Percentiles rank a stretch among this genome's conserved stretches.
These are phyloP conservation scores for Pseudonectria buxi DNA, from an alignment of 2,329 filamentous ascomycete genomes.

Conservation along the genomic window DNA sequence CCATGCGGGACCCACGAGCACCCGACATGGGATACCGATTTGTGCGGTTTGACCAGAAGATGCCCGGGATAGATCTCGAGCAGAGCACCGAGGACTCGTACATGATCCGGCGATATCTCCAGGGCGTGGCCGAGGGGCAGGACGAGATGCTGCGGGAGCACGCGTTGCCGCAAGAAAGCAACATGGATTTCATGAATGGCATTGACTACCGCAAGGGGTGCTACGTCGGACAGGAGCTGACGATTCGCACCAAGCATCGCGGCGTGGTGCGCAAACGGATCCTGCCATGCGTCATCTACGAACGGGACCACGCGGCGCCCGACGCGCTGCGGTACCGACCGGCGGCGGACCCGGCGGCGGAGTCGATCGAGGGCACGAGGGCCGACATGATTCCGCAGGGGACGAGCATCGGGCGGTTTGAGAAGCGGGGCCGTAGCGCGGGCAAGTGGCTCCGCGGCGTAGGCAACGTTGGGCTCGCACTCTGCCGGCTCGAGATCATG, in stretches of 20 bases:
- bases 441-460: conserved; percentile 76
- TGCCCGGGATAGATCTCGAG: conserved; percentile 35
- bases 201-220: conserved; percentile 95
- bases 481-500: conserved; percentile 89
- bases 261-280: conserved; percentile 90
- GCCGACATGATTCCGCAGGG: conserved; percentile 35
- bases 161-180: conserved; percentile 79
- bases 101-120: conserved; percentile 67
- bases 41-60: conserved; percentile 24
- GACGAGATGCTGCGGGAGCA: conserved; percentile 64
- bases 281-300: conserved; percentile 71
- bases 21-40: conserved; percentile 51
- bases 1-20: conserved; percentile 46
- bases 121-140: conserved; percentile 80
- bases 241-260: conserved; percentile 89
- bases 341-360: conserved; percentile 9
- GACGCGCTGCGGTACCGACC: conserved; percentile 42
- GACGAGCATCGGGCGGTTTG: conserved; percentile 44
- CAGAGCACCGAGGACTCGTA: conserved; percentile 55
- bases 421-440: conserved; percentile 59
- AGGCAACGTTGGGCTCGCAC: conserved; percentile 78
- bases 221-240: conserved; percentile 94
- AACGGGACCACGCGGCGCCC: conserved; percentile 32
- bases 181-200: conserved; percentile 77
- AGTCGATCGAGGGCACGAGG: conserved; percentile 18